Evolutionary conservation across 2,329 filamentous ascomycete genomes (phyloP).

Genomic region (Aureobasidium sp.): DNA sequence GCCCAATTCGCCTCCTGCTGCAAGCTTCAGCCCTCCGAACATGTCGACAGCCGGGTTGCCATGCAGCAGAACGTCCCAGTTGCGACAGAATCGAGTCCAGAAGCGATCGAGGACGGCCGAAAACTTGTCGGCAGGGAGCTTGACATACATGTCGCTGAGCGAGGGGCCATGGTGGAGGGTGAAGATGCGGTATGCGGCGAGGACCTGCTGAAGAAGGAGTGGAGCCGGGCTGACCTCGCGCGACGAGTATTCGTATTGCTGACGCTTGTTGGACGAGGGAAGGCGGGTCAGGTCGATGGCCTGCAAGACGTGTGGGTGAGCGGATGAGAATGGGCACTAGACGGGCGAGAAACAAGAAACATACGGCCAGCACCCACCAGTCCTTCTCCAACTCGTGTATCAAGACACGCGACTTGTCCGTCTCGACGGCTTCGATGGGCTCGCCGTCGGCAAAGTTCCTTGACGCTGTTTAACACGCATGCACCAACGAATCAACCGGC

Average conservation of each 20-base stretch:
- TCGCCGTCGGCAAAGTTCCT: constrained; percentile 75
- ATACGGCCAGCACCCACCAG: constrained; percentile 92
- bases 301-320: constrained; percentile 35
- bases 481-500: background rate
- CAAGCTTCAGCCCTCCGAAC: constrained; percentile 78
- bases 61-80: constrained; percentile 84
- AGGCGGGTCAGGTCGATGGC: constrained; percentile 76
- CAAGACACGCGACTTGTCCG: constrained; percentile 77
- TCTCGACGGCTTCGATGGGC: constrained; percentile 79
- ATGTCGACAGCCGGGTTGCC: constrained; percentile 78
- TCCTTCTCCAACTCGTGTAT: constrained; percentile 79
- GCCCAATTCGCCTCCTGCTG: constrained; percentile 83
- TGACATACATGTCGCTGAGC: constrained; percentile 62
- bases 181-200: constrained; percentile 77
- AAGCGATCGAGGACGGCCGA: constrained; percentile 67
- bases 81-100: constrained; percentile 63
- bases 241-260: constrained; percentile 65
- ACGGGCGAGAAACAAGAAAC: constrained; percentile 34
- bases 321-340: background rate
- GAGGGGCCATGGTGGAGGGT: constrained; percentile 78
- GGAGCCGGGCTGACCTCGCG: constrained; percentile 80
- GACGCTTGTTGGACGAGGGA: constrained; percentile 37
- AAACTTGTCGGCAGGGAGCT: constrained; percentile 60
- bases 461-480: constrained; percentile 13
- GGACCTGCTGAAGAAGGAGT: constrained; percentile 71